Conservation (phyloP, 2,329 filamentous ascomycete genomes). For the Chaetomiaceae sp. region DNA sequence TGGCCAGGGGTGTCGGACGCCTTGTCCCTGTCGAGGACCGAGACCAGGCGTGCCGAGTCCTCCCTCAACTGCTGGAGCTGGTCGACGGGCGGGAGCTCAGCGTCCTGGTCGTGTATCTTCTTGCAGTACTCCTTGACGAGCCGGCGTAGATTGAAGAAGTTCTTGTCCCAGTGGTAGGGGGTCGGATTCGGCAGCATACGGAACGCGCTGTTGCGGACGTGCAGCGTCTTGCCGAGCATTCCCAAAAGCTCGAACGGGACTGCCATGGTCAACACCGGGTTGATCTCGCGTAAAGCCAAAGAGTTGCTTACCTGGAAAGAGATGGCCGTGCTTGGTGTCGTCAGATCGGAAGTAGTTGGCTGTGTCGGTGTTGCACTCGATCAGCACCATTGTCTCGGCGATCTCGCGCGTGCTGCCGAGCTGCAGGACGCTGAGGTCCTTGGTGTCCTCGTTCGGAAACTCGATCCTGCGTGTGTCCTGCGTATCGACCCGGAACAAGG, state of each 20-base stretch:
- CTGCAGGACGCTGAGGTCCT: conserved; percentile 39
- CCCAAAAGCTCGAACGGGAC: conserved; percentile 53
- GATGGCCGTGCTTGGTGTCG: conserved; percentile 37
- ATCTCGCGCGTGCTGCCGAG: conserved; percentile 46
- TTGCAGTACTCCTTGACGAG: conserved; percentile 36
- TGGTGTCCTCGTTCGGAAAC: conserved; percentile 35
- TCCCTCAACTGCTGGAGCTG: conserved; percentile 18
- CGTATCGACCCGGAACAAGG: conserved; percentile 40
- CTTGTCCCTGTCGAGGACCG: conserved; percentile 16
- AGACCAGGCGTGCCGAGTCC: conserved; percentile 6
- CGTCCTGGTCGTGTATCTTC: conserved; percentile 25
- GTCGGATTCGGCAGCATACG: conserved; percentile 54
- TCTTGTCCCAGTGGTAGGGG: conserved; percentile 46
- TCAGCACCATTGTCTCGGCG: conserved; percentile 44
- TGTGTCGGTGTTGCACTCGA: conserved; percentile 49
- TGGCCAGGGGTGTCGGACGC: conserved; percentile 22
- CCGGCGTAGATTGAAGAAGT: conserved; percentile 39
- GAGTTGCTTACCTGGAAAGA: conserved; percentile 43
- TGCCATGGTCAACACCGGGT: conserved; percentile 24
- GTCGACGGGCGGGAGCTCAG: background rate
- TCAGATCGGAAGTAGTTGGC: conserved; percentile 38
- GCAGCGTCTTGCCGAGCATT: conserved; percentile 48
- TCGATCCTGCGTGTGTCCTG: conserved; percentile 35
- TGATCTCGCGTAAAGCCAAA: background rate
- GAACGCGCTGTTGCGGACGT: conserved; percentile 44